phyloP scores from a whole-genome alignment of 192 early-diverging fungal genomes.

The Coemansia sp. region DNA sequence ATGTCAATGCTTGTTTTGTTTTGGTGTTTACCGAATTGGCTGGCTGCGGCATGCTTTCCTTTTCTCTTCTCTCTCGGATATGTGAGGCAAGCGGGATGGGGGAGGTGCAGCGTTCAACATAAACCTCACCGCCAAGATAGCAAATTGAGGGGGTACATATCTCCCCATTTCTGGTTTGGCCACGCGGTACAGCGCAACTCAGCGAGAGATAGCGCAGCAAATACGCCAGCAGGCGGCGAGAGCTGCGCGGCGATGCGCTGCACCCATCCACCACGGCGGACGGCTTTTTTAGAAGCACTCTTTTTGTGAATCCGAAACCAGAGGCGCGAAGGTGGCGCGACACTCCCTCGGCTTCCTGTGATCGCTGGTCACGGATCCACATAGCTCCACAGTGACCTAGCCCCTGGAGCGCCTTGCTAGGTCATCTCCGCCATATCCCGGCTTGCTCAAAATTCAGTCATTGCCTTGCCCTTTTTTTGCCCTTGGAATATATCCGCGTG shows the following conservation, averaged over 20 bases:
- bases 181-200: not conserved
- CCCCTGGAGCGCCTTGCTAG: not conserved
- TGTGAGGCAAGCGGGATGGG: not conserved
- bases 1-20: slow-evolving; percentile 4
- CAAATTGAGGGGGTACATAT: not conserved
- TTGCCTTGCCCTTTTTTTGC: not conserved
- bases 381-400: not conserved
- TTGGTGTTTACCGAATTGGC: not conserved
- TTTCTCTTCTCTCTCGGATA: not conserved
- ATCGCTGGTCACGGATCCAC: not conserved
- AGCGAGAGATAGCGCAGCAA: not conserved
- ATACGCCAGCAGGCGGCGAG: too few species aligned
- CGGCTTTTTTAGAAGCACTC: not conserved
- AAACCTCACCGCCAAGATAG: not conserved
- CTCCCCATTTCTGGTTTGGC: not conserved
- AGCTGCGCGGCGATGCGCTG: not conserved
- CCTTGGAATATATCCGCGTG: slow-evolving; percentile 7
- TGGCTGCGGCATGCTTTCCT: not conserved
- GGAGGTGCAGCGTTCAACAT: not conserved
- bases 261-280: not conserved
- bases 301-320: not conserved
- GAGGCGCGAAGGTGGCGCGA: slow-evolving; percentile 2
- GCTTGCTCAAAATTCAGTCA: too few species aligned
- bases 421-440: not conserved
- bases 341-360: not conserved